phyloP scores from a whole-genome alignment of 1,284 basidiomycete genomes.

The Filobasidium uniguttulatum region DNA sequence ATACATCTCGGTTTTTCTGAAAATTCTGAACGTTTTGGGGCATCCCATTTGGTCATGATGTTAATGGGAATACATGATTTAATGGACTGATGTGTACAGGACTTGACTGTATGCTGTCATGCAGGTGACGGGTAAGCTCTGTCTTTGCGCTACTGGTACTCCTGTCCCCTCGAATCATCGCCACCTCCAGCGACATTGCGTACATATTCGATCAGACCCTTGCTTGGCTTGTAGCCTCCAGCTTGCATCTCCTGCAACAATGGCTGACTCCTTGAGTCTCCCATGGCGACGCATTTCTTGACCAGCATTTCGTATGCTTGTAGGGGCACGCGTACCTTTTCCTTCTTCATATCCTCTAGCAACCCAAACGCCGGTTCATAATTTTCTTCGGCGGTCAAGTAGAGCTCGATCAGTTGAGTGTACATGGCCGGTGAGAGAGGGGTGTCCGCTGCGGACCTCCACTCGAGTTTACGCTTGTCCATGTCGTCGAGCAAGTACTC shows the following conservation, averaged over 20 bases:
- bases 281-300: slow-evolving; percentile 44
- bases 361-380: slow-evolving; percentile 82
- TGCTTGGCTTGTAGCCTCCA: slow-evolving; percentile 39
- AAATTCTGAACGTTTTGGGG: no score
- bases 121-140: no score
- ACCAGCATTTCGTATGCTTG: slow-evolving; percentile 51
- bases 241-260: slow-evolving; percentile 58
- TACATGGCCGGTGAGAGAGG: no score
- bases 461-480: slow-evolving; percentile 4
- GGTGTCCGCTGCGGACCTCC: slow-evolving; percentile 36
- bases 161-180: no score
- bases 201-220: slow-evolving; percentile 21
- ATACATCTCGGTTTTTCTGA: no score
- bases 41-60: no score
- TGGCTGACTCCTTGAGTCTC: slow-evolving; percentile 51
- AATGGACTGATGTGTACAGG: no score
- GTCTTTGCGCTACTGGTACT: no score
- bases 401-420: slow-evolving; percentile 52
- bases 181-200: not conserved
- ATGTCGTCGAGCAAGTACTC: slow-evolving; percentile 29
- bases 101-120: no score
- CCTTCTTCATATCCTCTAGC: slow-evolving; percentile 69
- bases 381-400: slow-evolving; percentile 47
- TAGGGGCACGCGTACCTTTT: slow-evolving; percentile 44
- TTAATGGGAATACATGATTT: no score